Conservation (phyloP, 495 filamentous ascomycete species). For the Xylaria acuta region DNA sequence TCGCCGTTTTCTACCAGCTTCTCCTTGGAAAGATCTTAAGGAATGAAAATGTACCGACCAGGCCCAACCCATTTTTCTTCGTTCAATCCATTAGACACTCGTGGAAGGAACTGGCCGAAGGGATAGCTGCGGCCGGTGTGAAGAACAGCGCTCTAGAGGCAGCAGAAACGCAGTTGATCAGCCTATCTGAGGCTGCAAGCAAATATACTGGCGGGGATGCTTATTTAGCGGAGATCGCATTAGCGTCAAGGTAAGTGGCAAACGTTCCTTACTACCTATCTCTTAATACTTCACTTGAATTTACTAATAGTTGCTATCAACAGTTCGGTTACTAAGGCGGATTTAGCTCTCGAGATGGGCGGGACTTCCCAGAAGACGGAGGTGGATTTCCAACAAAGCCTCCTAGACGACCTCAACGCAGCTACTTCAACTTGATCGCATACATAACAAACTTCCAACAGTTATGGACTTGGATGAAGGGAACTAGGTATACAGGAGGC, state of each 20-base stretch:
- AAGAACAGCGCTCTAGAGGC: background rate
- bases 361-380: slow-evolving; percentile 26
- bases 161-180: background rate
- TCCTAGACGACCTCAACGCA: slow-evolving; percentile 23
- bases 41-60: slow-evolving; percentile 35
- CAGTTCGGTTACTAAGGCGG: slow-evolving; percentile 20
- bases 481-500: background rate
- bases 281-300: background rate
- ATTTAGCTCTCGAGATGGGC: slow-evolving; percentile 22
- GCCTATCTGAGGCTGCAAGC: background rate
- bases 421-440: background rate
- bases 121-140: slow-evolving; percentile 38
- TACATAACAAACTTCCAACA: background rate
- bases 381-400: slow-evolving; percentile 26
- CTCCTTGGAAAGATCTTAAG: slow-evolving; percentile 20
- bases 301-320: background rate
- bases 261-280: background rate
- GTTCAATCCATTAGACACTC: slow-evolving; percentile 41
- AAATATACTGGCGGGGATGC: background rate
- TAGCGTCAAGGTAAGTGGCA: slow-evolving; percentile 1
- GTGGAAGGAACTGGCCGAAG: slow-evolving; percentile 42
- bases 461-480: background rate
- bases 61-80: slow-evolving; percentile 46
- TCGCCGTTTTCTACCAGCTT: slow-evolving; percentile 40
- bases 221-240: background rate